Conservation (phyloP, 2,329 filamentous ascomycete genomes). For the Epichloe scottii region DNA sequence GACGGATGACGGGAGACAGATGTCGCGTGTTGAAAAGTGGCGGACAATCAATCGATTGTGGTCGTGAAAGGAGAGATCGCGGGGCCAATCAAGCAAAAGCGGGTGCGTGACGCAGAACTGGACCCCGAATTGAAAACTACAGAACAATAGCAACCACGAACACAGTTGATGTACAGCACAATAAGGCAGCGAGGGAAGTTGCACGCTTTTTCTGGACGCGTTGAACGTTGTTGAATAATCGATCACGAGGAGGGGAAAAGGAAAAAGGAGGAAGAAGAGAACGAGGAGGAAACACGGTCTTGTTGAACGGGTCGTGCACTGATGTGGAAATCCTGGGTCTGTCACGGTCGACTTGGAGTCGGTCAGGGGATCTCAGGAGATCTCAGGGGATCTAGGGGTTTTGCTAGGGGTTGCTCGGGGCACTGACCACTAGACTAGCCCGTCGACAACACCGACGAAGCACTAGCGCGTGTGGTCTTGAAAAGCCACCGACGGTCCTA, state of each 20-base stretch:
- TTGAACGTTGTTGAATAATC: not conserved
- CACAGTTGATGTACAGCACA: not conserved
- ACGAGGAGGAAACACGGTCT: not conserved
- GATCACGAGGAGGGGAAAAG: not conserved
- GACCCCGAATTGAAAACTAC: not conserved
- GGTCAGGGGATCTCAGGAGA: not conserved
- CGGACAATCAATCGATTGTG: slow-evolving; percentile 4
- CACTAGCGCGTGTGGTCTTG: too few relatives aligned
- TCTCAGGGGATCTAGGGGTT: not conserved
- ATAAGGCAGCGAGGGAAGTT: not conserved
- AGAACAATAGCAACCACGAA: slow-evolving; percentile 3
- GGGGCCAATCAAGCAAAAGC: slow-evolving; percentile 5
- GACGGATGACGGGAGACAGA: not conserved
- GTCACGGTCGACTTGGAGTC: not conserved
- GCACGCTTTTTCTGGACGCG: not conserved
- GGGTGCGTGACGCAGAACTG: not conserved
- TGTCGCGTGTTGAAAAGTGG: slow-evolving; percentile 1
- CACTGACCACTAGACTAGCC: too few relatives aligned
- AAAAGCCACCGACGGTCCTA: too few relatives aligned
- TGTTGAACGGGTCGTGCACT: not conserved
- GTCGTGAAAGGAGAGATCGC: slow-evolving; percentile 5
- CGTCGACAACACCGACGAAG: too few relatives aligned
- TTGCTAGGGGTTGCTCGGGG: too few relatives aligned
- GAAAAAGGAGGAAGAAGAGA: not conserved
- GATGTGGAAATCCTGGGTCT: not conserved